A percentile compares a stretch with the other conserved stretches of the same genome.
Conservation (phyloP, 139 green algal species). For the Chlorella sp. region DNA sequence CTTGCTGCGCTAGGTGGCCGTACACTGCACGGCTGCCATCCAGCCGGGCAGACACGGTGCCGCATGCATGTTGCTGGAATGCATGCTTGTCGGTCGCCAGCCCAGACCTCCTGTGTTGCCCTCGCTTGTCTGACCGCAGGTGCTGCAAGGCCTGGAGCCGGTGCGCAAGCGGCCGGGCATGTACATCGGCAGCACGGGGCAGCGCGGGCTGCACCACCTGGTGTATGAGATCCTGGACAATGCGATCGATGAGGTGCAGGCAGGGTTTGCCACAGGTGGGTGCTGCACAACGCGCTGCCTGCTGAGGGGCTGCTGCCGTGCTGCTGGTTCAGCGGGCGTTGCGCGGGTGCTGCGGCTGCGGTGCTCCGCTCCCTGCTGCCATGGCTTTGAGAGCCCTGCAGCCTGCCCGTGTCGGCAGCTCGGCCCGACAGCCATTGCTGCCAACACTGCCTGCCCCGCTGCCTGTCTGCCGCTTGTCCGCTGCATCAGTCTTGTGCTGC, state of each 20-base stretch:
- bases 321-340: neutral
- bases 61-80: too few relatives aligned
- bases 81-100: too few relatives aligned
- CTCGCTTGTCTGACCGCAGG: slow-evolving; percentile 60
- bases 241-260: slow-evolving; percentile 91
- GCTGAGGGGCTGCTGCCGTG: neutral
- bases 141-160: slow-evolving; percentile 98
- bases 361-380: neutral
- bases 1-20: too few relatives aligned
- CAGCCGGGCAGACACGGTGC: too few relatives aligned
- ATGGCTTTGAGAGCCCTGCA: neutral
- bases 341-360: neutral
- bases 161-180: slow-evolving; percentile 98
- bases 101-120: too few relatives aligned
- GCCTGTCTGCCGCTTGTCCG: too few relatives aligned
- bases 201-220: slow-evolving; percentile 95
- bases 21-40: too few relatives aligned
- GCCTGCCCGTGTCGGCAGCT: too few relatives aligned
- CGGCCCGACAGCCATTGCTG: too few relatives aligned
- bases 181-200: slow-evolving; percentile 98
- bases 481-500: too few relatives aligned
- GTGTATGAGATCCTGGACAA: slow-evolving; percentile 99
- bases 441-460: too few relatives aligned
- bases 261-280: slow-evolving; percentile 72
- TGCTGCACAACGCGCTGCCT: neutral